These are phyloP conservation scores for Hypoxylon lenormandii DNA, from an alignment of 495 filamentous ascomycete genomes.

Conservation along the genomic window DNA sequence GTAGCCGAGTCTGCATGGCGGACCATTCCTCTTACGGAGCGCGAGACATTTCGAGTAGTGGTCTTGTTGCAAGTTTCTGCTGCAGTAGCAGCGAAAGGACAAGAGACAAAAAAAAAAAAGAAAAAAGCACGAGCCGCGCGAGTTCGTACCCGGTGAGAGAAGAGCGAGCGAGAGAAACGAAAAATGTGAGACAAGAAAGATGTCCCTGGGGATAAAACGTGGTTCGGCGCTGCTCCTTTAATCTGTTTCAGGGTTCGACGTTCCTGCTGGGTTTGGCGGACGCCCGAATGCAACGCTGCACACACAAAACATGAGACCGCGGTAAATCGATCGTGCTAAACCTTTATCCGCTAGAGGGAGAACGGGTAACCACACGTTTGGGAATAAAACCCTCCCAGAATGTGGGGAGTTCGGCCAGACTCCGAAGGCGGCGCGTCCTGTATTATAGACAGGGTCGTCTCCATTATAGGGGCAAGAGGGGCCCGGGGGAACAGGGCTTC, in stretches of 20 bases:
- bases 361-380: slow-evolving; percentile 50
- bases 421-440: slow-evolving; percentile 37
- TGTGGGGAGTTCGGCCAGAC: slow-evolving; percentile 48
- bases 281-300: slow-evolving; percentile 50
- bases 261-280: slow-evolving; percentile 42
- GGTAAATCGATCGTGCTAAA: slow-evolving; percentile 49
- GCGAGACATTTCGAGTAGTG: slow-evolving; percentile 19
- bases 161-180: not conserved
- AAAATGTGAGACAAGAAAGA: slow-evolving; percentile 43
- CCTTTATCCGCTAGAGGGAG: slow-evolving; percentile 48
- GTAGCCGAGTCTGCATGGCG: slow-evolving; percentile 20
- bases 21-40: slow-evolving; percentile 28
- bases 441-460: slow-evolving; percentile 38
- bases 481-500: slow-evolving; percentile 22
- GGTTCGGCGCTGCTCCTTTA: slow-evolving; percentile 50
- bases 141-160: slow-evolving; percentile 27
- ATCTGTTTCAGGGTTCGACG: slow-evolving; percentile 49
- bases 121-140: slow-evolving; percentile 23
- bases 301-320: slow-evolving; percentile 44
- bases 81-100: slow-evolving; percentile 13
- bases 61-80: slow-evolving; percentile 31
- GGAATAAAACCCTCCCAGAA: slow-evolving; percentile 43
- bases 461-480: slow-evolving; percentile 27
- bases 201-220: slow-evolving; percentile 44
- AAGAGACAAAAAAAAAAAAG: too few species aligned